These are phyloP conservation scores for Pisolithus albus DNA, from an alignment of 768 basidiomycete species.

Conservation along the genomic window DNA sequence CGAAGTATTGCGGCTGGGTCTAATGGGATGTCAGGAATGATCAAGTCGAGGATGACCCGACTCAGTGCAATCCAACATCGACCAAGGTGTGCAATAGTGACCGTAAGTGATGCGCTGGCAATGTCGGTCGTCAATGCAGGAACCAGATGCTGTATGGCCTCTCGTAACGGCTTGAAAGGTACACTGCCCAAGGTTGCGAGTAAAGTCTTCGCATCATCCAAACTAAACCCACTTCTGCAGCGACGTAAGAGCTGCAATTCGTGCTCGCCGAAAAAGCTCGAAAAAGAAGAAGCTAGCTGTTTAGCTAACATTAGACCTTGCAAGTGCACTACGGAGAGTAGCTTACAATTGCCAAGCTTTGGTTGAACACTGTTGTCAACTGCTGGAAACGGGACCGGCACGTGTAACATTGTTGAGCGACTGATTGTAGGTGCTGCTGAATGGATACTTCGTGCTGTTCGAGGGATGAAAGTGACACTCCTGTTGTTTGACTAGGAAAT, in stretches of 20 bases:
- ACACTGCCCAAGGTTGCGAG: conserved; percentile 29
- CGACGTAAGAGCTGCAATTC: conserved; percentile 12
- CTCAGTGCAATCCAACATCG: conserved; percentile 56
- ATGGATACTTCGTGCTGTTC: conserved; percentile 33
- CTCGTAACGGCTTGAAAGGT: conserved; percentile 29
- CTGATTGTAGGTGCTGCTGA: conserved; percentile 32
- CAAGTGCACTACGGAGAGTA: too few species aligned
- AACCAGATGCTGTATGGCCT: conserved; percentile 28
- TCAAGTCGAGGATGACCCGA: conserved; percentile 56
- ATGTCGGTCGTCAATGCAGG: conserved; percentile 18
- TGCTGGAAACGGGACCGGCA: conserved; percentile 36
- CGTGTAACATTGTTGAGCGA: conserved; percentile 34
- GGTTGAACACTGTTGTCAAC: conserved; percentile 34
- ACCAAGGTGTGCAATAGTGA: conserved; percentile 33
- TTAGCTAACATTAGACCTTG: conserved; percentile 4
- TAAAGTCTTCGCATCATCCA: conserved; percentile 18
- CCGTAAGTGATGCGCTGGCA: conserved; percentile 10
- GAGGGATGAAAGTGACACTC: conserved; percentile 35
- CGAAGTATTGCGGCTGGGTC: conserved; percentile 74
- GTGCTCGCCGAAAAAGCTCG: conserved; percentile 29
- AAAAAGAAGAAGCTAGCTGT: conserved; percentile 43
- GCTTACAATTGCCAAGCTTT: conserved; percentile 38
- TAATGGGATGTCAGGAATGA: conserved; percentile 76
- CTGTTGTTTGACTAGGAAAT: conserved; percentile 34
- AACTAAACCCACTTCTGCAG: conserved; percentile 1